A percentile compares a stretch with the other conserved stretches of the same genome.
phyloP scores from a whole-genome alignment of 495 filamentous ascomycete genomes.

The Jackrogersella minutella region DNA sequence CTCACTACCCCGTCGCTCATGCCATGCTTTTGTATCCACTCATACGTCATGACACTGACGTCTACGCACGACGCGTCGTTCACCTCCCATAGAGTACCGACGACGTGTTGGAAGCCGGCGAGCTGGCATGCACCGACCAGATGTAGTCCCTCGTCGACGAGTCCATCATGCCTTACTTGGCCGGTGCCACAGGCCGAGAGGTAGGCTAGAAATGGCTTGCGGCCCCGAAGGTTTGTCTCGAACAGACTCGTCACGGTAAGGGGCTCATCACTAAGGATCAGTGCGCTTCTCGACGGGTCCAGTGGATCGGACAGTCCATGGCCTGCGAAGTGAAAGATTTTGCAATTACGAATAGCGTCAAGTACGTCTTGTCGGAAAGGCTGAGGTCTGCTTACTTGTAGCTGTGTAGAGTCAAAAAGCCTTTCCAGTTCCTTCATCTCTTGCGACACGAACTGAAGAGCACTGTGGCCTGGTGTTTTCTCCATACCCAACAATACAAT shows the following conservation, averaged over 20 bases:
- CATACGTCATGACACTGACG: constrained; percentile 25
- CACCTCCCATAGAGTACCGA: constrained; percentile 48
- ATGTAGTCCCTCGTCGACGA: constrained; percentile 49
- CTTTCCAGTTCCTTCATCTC: not conserved
- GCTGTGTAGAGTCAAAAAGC: not conserved
- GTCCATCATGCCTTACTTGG: constrained; percentile 8
- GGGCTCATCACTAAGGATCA: constrained; percentile 26
- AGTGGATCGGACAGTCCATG: constrained; percentile 12
- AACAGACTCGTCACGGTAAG: constrained; percentile 39
- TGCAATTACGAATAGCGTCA: not conserved
- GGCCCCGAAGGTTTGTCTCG: constrained; percentile 19
- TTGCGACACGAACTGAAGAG: not conserved
- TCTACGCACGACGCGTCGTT: constrained; percentile 24
- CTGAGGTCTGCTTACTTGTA: not conserved
- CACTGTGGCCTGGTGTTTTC: not conserved
- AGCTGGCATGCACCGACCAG: constrained; percentile 48
- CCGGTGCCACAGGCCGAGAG: constrained; percentile 46
- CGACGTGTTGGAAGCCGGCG: constrained; percentile 49
- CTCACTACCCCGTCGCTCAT: constrained; percentile 21
- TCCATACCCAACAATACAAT: not conserved
- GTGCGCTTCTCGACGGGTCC: constrained; percentile 36
- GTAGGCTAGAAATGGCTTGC: constrained; percentile 36
- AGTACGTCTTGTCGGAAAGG: constrained; percentile 1
- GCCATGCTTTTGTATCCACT: constrained; percentile 20
- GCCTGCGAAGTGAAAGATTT: constrained; percentile 43